Evolutionary conservation across 768 basidiomycete genomes (phyloP).

Genomic region (Boletellus sp.): DNA sequence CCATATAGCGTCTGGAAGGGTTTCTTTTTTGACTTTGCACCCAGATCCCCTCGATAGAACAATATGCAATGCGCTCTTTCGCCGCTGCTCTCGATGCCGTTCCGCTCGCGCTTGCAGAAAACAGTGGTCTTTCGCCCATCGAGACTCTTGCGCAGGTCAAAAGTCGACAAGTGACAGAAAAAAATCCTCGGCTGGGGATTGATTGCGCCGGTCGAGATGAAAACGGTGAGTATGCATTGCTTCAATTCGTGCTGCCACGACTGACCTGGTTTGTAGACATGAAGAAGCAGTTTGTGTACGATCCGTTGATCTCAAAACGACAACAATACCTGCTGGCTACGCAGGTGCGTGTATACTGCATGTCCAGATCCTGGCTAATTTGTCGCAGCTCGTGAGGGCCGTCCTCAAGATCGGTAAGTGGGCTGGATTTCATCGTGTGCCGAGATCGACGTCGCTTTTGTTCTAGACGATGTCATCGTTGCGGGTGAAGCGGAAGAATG

Average conservation of each 20-base stretch:
- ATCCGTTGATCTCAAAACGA: conserved; percentile 94
- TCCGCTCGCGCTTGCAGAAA: conserved; percentile 95
- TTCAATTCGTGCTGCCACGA: background rate
- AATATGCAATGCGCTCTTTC: conserved; percentile 99
- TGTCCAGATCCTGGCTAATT: conserved; percentile 3
- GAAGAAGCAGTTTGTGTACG: conserved; percentile 96
- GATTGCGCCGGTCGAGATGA: conserved; percentile 85
- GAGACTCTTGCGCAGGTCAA: conserved; percentile 96
- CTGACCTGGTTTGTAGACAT: conserved; percentile 60
- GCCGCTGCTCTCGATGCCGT: conserved; percentile 92
- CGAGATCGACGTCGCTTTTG: conserved; percentile 4
- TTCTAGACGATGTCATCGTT: conserved; percentile 71
- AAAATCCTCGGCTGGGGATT: conserved; percentile 83
- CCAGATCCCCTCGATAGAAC: conserved; percentile 94
- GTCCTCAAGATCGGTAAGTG: conserved; percentile 81
- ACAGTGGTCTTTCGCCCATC: conserved; percentile 94
- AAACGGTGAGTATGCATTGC: conserved; percentile 57
- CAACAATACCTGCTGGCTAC: conserved; percentile 98
- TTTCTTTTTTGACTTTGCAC: background rate
- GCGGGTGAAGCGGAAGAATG: conserved; percentile 69
- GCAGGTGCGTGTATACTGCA: conserved; percentile 53
- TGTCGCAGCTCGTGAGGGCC: conserved; percentile 67
- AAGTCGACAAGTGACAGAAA: conserved; percentile 85
- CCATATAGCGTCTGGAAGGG: background rate
- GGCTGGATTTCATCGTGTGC: background rate